phyloP scores from a whole-genome alignment of 1,284 basidiomycete genomes.

The Retiboletus flavoniger region DNA sequence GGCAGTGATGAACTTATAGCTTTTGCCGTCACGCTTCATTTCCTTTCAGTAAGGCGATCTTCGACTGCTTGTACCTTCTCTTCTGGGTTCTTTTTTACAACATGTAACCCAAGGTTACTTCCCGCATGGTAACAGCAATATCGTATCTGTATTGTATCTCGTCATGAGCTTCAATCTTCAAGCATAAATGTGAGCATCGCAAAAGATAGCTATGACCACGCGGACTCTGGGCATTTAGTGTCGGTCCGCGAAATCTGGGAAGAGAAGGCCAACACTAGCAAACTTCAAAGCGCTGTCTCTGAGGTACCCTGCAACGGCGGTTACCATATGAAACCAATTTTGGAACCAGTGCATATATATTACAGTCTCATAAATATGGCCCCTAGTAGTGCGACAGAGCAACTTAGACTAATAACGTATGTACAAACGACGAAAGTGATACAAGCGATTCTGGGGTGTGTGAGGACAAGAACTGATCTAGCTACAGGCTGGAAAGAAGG shows the following conservation, averaged over 20 bases:
- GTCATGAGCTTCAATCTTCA: background rate
- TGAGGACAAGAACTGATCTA: background rate
- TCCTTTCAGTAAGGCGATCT: no score
- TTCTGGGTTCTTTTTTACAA: background rate
- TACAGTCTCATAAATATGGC: background rate
- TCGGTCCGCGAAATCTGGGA: no score
- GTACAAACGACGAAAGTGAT: background rate
- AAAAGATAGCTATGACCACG: no score
- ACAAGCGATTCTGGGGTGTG: background rate
- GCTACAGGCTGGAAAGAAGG: background rate
- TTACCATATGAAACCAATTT: background rate
- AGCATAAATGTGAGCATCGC: background rate
- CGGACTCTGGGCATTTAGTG: background rate
- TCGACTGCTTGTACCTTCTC: background rate
- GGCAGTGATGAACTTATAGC: conserved; percentile 26
- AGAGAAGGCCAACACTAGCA: no score
- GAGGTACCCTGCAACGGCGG: background rate
- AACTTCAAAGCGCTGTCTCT: no score
- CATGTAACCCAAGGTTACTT: background rate
- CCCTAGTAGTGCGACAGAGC: background rate
- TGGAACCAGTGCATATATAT: background rate
- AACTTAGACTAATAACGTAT: background rate
- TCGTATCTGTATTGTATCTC: background rate
- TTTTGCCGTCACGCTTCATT: background rate
- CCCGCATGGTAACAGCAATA: no score